Evolutionary conservation across 2,329 filamentous ascomycete species (phyloP), one percentile per base, ranked within the genome.

Genomic region (Dothiorella sarmentorum): DNA sequence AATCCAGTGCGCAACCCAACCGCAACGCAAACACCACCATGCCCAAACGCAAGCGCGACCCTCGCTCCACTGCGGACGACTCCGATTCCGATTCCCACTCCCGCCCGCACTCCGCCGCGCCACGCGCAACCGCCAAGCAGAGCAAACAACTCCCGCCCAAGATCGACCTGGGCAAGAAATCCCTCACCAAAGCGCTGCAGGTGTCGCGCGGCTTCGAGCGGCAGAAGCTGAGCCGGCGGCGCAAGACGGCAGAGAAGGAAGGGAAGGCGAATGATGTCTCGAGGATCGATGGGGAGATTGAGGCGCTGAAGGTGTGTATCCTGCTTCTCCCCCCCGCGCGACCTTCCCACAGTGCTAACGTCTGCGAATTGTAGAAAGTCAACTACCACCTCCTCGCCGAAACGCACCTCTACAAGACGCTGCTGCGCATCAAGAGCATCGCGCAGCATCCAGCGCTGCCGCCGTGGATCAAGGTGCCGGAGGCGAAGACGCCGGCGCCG

Each of bases 121-220:
- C 10, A 24, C 4, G 26, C 17, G 20, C 56, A 2, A n/a, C 26
- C 1, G 52, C 52, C 24, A 44, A 35, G 20, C 56, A 58, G 7
- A 43, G 43, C 44, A 31, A 45, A 9, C 35, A 51, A 7, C 56
- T 58, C 2, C 33, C 44, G 64, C 76, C 76, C 56, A 77, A 79
- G 62, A 75, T 85, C 60, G 73, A 79, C 29, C 75, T 79, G 45
- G 79, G 80, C 65, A 78, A 81, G 63, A 84, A 83, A 67, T 79
- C 85, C 33, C 77, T 93, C 7, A 80, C 81, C 61, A 81, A 84
- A 60, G 87, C 86, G 0, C 78, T 93, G 61, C 91, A 91, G 72
- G 78, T 80, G 10, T 87, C 86, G 59, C 90, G 89, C 69, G 86
- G 86, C 45, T 88, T 90, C 68, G 89, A 93, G 76, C 82, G 89